Evolutionary conservation across 768 basidiomycete genomes (phyloP), one percentile per base, ranked within the genome.

Genomic region (Krasilnikovozyma curviuscula): DNA sequence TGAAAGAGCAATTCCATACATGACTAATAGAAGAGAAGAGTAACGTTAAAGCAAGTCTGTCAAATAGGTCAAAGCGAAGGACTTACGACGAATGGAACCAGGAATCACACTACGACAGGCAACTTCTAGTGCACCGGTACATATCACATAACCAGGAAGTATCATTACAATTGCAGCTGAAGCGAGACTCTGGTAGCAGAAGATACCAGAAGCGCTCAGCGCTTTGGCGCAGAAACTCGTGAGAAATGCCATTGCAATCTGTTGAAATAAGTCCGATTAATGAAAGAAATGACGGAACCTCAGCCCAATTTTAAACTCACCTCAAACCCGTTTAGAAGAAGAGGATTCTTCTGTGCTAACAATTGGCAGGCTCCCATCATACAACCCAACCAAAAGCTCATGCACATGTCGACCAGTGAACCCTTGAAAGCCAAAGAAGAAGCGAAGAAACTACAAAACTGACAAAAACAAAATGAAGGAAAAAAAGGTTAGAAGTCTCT

Each of bases 201-300:
- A 52, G 40, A 42, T 37, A 3, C 50, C 50, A 2, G 50, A 37
- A 1, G 39, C 32, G 2, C 40, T 30, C 3, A 52, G 46, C 1
- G 40, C 50, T 24, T 52, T 52, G 19, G 50, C 50, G 19, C 46
- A 18, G 30, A 52, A 52, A 6, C 44, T 47, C 12, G 48, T 32
- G 28, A 52, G 32, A 41, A 52, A 47, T n/a, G 50, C 50, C 45
- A 52, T 47, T 2, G 50, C 38, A 41, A 52, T 52, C 50, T 52
- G 43, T 8, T 14, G 27, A 1, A 21, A 3, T 34, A 27, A 13
- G 8, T 31, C 23, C 30, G 32, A n/a, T 13, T 16, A 24, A 5
- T 7, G 9, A 27, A 25, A 3, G 37, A 27, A 12, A 16, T 1
- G 23, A 40, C 40, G 14, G 28, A 41, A 41, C 40, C 40, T 41